A percentile compares a stretch with the other conserved stretches of the same genome.
phyloP scores from a whole-genome alignment of 495 filamentous ascomycete genomes.

The Penicillium ochrochloron region DNA sequence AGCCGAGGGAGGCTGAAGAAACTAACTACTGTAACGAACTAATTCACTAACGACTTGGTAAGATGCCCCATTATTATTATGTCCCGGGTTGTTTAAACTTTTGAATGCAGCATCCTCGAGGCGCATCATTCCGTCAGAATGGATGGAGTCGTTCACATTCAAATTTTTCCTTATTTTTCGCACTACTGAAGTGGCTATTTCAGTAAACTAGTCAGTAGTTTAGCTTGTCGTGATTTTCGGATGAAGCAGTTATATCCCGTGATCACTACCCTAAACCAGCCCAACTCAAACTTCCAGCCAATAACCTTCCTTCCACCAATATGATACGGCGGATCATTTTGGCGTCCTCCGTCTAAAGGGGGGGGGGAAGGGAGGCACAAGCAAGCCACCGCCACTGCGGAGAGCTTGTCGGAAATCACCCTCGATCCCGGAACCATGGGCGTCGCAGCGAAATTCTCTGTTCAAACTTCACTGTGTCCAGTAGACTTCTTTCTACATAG shows the following conservation, averaged over 20 bases:
- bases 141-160: neutral
- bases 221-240: neutral
- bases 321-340: constrained; percentile 5
- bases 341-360: neutral
- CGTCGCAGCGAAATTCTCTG: neutral
- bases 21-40: too few species aligned
- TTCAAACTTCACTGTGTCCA: too few species aligned
- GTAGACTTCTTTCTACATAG: neutral
- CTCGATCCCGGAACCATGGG: constrained; percentile 11
- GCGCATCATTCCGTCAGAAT: neutral
- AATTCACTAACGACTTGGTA: neutral
- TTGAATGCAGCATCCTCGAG: constrained; percentile 12
- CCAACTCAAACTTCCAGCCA: constrained; percentile 8
- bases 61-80: neutral
- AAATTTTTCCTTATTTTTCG: neutral
- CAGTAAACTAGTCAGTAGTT: neutral
- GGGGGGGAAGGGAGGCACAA: neutral
- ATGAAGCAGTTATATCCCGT: neutral
- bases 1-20: constrained; percentile 32
- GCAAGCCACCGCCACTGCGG: constrained; percentile 27
- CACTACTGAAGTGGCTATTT: neutral
- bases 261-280: constrained; percentile 3
- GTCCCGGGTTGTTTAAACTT: constrained; percentile 13
- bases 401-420: constrained; percentile 28
- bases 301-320: neutral